phyloP scores from a whole-genome alignment of 306 rosid genomes.

The Arachis hypogaea region DNA sequence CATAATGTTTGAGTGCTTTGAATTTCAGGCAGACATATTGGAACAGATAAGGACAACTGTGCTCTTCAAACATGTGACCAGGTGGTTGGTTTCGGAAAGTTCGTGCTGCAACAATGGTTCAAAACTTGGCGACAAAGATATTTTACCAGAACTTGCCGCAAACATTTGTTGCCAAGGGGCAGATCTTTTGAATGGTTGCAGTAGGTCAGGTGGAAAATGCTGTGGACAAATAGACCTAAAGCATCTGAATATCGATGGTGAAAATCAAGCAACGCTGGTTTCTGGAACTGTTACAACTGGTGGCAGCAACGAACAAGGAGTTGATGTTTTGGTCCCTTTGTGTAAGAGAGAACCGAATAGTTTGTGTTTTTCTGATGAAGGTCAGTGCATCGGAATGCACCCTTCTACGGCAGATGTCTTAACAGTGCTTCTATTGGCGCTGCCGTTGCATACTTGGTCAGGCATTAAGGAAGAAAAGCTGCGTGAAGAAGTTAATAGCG shows the following conservation, averaged over 20 bases:
- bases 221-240: constrained; percentile 58
- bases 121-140: constrained; percentile 42
- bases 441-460: constrained; percentile 79
- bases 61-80: constrained; percentile 61
- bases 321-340: constrained; percentile 71
- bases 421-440: constrained; percentile 73
- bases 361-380: constrained; percentile 58
- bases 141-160: constrained; percentile 59
- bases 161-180: constrained; percentile 76
- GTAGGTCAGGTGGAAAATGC: constrained; percentile 42
- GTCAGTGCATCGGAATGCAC: constrained; percentile 70
- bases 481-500: constrained; percentile 50
- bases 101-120: constrained; percentile 40
- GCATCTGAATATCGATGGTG: constrained; percentile 47
- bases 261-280: constrained; percentile 59
- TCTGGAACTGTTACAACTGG: constrained; percentile 70
- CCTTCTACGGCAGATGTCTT: constrained; percentile 83
- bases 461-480: constrained; percentile 67
- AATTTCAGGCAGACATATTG: constrained; percentile 80
- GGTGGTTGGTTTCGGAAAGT: constrained; percentile 60
- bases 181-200: constrained; percentile 51
- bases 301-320: constrained; percentile 58
- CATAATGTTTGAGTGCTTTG: constrained; percentile 37
- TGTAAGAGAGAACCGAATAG: constrained; percentile 50
- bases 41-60: constrained; percentile 65